Evolutionary conservation across 768 basidiomycete species (phyloP).

Genomic region (Hygrophoropsis aurantiaca): DNA sequence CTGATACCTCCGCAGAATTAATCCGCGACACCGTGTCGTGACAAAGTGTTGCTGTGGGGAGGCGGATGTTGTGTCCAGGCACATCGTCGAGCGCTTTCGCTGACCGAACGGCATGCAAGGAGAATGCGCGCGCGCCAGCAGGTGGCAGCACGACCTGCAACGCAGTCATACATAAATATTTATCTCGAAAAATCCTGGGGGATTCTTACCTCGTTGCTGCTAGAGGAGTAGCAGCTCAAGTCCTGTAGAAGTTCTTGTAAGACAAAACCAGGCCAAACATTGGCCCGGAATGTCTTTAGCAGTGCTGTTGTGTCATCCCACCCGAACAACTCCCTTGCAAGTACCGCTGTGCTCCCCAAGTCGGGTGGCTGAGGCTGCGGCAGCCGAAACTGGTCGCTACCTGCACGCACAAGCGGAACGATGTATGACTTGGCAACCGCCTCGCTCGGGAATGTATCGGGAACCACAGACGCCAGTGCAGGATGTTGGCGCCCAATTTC

Average conservation of each 20-base stretch:
- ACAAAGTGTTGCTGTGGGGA: no score
- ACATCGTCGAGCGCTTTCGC: no score
- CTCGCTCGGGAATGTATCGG: neutral
- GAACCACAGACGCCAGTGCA: neutral
- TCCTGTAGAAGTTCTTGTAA: constrained; percentile 1
- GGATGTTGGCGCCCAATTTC: neutral
- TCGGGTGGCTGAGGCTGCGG: neutral
- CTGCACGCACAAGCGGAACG: neutral
- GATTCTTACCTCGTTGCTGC: neutral
- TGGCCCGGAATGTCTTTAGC: neutral
- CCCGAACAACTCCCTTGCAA: neutral
- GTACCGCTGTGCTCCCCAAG: neutral
- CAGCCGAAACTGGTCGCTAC: neutral
- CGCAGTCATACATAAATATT: no score
- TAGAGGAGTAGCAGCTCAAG: neutral
- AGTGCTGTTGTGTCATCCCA: neutral
- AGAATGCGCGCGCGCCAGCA: no score
- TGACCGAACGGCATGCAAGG: no score
- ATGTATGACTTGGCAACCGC: neutral
- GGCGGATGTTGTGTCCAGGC: no score
- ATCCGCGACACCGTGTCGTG: no score
- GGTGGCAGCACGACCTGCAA: no score
- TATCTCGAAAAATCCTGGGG: no score
- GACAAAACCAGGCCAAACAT: neutral
- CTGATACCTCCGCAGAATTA: no score